phyloP scores from a whole-genome alignment of 805 yeast species.

The Ogataea paraovalis region DNA sequence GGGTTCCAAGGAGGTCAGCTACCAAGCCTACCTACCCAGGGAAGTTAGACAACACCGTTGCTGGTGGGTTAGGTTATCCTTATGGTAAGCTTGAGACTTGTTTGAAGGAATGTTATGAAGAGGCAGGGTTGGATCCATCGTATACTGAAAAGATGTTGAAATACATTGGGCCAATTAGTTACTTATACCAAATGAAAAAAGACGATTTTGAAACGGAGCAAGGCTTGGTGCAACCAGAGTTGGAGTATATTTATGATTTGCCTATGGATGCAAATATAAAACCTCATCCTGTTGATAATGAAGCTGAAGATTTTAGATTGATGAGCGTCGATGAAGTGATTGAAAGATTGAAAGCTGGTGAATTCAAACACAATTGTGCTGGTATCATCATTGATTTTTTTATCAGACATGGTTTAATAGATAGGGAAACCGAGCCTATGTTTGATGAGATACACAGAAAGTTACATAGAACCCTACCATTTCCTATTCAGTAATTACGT shows the following conservation, averaged over 20 bases:
- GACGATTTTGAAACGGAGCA: conserved; percentile 36
- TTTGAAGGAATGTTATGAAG: conserved; percentile 84
- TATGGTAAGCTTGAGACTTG: conserved; percentile 71
- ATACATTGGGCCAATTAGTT: conserved; percentile 65
- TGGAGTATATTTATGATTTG: conserved; percentile 76
- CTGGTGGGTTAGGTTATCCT: conserved; percentile 91
- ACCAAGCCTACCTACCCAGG: conserved; percentile 87
- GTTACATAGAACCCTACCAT: conserved; percentile 68
- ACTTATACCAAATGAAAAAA: conserved; percentile 43
- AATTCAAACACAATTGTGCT: conserved; percentile 90
- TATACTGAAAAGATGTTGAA: conserved; percentile 44
- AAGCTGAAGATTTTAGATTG: conserved; percentile 69
- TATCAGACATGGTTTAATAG: conserved; percentile 74
- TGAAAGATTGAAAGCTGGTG: conserved; percentile 43
- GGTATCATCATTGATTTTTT: conserved; percentile 76
- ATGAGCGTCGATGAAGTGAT: conserved; percentile 58
- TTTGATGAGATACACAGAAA: conserved; percentile 56
- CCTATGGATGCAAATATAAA: conserved; percentile 40
- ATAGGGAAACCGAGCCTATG: conserved; percentile 62
- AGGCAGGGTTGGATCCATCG: conserved; percentile 67
- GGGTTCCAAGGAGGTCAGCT: conserved; percentile 82
- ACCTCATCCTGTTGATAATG: conserved; percentile 67
- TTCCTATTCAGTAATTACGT: conserved; percentile 41
- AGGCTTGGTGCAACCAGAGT: conserved; percentile 83
- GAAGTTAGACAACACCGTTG: conserved; percentile 88